Evolutionary conservation across 148 eudicot species (phyloP).

Genomic region (Oxyria digyna): DNA sequence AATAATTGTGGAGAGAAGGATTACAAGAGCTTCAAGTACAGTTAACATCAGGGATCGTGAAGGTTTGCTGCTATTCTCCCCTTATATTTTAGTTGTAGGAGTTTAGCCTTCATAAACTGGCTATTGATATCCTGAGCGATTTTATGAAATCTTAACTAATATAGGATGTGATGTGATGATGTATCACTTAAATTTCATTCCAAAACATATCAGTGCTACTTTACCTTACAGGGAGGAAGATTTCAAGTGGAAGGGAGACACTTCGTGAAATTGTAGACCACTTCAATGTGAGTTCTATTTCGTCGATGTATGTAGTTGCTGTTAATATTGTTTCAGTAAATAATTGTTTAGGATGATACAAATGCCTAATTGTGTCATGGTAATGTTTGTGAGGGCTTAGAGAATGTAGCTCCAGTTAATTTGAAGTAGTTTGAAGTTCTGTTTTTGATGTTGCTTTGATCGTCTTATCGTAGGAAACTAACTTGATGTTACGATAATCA

Average conservation of each 20-base stretch:
- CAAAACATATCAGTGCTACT: background rate
- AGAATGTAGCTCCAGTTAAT: background rate
- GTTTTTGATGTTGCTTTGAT: background rate
- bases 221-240: conserved; percentile 49
- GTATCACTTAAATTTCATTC: background rate
- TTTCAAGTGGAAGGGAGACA: conserved; percentile 65
- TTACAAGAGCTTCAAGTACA: conserved; percentile 54
- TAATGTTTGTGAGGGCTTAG: conserved; percentile 1
- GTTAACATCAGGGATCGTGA: conserved; percentile 50
- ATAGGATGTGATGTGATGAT: background rate
- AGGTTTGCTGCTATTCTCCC: conserved; percentile 28
- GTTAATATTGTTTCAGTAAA: background rate
- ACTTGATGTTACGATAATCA: background rate
- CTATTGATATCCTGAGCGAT: background rate
- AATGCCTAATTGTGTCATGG: background rate
- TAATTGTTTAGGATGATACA: background rate
- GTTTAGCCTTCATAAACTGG: background rate
- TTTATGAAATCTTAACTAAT: background rate
- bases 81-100: background rate
- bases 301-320: background rate
- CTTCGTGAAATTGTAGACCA: conserved; percentile 79
- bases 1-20: conserved; percentile 74
- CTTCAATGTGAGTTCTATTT: conserved; percentile 67
- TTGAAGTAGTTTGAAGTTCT: background rate
- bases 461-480: background rate